phyloP scores from a whole-genome alignment of 176 grass and related monocot genomes.

The Phoenix roebelenii region DNA sequence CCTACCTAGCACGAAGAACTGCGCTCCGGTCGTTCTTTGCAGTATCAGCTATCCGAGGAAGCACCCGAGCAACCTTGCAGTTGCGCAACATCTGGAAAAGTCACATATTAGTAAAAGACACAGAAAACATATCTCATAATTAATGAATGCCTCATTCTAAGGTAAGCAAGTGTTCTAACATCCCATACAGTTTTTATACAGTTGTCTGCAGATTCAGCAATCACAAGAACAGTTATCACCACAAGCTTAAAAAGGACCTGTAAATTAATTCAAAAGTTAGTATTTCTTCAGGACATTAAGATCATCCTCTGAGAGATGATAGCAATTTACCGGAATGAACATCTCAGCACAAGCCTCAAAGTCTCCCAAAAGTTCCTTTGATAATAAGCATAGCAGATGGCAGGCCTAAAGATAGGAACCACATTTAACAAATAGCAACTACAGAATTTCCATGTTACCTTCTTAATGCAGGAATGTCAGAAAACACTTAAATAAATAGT shows the following conservation, averaged over 20 bases:
- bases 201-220: constrained; percentile 89
- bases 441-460: too few relatives aligned
- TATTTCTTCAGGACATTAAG: constrained; percentile 11
- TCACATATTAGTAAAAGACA: constrained; percentile 4
- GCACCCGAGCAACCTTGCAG: constrained; percentile 84
- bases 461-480: too few relatives aligned
- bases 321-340: constrained; percentile 66
- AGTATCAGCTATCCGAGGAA: constrained; percentile 64
- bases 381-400: constrained; percentile 81
- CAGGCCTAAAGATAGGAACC: constrained; percentile 41
- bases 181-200: constrained; percentile 95
- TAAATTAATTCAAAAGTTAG: constrained; percentile 18
- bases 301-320: not conserved
- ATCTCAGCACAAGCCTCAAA: constrained; percentile 80
- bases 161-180: constrained; percentile 14
- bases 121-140: not conserved
- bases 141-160: not conserved
- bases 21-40: constrained; percentile 80
- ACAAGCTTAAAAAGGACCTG: constrained; percentile 98
- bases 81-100: constrained; percentile 65
- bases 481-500: too few relatives aligned
- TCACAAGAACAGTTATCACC: constrained; percentile 96
- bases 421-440: not conserved
- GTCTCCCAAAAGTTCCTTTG: constrained; percentile 94
- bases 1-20: constrained; percentile 81